These are phyloP conservation scores for Neocucurbitaria cava DNA, from an alignment of 2,329 filamentous ascomycete species.

Conservation along the genomic window DNA sequence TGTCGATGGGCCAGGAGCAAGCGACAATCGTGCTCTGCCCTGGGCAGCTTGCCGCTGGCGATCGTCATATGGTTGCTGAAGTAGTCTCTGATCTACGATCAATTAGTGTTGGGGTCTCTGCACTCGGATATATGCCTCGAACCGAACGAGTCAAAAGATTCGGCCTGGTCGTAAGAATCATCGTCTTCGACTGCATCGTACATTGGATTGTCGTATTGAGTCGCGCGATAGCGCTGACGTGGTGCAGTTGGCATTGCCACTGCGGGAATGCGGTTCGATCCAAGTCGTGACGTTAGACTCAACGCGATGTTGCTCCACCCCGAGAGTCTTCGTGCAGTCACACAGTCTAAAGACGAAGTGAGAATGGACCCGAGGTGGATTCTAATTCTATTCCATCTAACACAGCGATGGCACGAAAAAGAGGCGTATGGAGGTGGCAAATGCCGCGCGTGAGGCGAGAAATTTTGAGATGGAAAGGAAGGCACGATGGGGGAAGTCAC, in stretches of 20 bases:
- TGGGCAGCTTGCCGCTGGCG: constrained; percentile 44
- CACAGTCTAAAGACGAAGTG: background rate
- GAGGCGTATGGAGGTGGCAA: background rate
- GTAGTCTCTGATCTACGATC: constrained; percentile 44
- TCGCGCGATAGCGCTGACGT: constrained; percentile 35
- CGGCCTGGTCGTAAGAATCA: constrained; percentile 12
- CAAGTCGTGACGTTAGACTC: constrained; percentile 16
- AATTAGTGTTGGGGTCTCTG: background rate
- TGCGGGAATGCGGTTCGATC: constrained; percentile 22
- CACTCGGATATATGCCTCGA: constrained; percentile 9
- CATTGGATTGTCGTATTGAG: constrained; percentile 17
- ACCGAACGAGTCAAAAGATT: constrained; percentile 59
- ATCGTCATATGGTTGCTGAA: constrained; percentile 40
- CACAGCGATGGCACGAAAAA: background rate
- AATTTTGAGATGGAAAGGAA: constrained; percentile 18
- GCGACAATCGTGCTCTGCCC: constrained; percentile 47
- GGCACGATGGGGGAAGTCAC: constrained; percentile 29
- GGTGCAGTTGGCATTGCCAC: constrained; percentile 10
- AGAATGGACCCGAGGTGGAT: background rate
- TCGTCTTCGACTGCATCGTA: constrained; percentile 38
- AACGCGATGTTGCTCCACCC: background rate
- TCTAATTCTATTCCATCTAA: too few relatives aligned
- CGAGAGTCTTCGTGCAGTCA: constrained; percentile 17
- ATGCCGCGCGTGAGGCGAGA: constrained; percentile 5
- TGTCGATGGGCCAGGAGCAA: constrained; percentile 34